Conservation (phyloP, 2,329 filamentous ascomycete species). For the Beauveria brongniartii region DNA sequence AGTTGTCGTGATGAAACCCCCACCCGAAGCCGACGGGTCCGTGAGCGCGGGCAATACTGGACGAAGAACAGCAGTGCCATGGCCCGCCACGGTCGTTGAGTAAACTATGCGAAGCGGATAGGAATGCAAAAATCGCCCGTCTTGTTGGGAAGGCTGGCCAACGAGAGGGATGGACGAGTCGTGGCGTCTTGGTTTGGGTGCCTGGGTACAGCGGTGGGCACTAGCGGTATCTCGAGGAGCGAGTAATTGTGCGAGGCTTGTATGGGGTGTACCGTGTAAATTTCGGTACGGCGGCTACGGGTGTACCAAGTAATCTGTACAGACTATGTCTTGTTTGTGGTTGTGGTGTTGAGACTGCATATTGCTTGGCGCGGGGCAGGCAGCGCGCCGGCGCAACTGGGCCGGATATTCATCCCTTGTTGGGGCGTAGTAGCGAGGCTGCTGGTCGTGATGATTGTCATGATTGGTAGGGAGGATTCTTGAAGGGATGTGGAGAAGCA, state of each 20-base stretch:
- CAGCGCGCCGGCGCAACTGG: background rate
- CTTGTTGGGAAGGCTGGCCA: background rate
- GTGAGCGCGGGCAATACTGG: background rate
- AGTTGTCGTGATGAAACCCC: background rate
- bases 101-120: background rate
- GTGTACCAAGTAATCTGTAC: background rate
- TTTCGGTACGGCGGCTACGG: background rate
- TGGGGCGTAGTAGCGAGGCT: background rate
- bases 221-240: background rate
- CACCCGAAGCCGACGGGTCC: background rate
- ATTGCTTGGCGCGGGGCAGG: background rate
- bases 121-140: background rate
- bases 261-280: background rate
- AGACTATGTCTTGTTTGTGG: background rate
- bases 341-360: background rate
- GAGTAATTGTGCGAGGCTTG: background rate
- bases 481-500: slow-evolving; percentile 1
- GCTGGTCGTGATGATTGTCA: background rate
- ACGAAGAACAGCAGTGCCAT: background rate
- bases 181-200: slow-evolving; percentile 4
- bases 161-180: background rate
- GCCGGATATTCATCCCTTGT: background rate
- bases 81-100: too few relatives aligned
- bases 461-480: background rate
- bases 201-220: background rate